These are phyloP conservation scores for Letharia columbiana DNA, from an alignment of 495 filamentous ascomycete genomes.

Conservation along the genomic window DNA sequence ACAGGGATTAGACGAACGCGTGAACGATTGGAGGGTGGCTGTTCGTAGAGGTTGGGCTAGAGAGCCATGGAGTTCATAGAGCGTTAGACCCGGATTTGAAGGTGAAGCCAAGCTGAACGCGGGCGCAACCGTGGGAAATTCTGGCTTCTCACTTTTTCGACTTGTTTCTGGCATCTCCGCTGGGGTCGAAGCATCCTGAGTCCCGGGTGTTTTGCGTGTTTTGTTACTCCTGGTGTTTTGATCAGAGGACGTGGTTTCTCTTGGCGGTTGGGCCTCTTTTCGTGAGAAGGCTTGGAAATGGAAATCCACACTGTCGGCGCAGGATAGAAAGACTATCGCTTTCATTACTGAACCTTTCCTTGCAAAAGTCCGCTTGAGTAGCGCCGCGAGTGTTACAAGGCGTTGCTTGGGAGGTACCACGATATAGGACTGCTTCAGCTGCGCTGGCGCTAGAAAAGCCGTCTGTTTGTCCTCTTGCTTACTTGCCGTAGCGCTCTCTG, in stretches of 20 bases:
- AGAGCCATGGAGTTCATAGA: constrained; percentile 93
- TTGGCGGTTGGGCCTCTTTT: constrained; percentile 26
- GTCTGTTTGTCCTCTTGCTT: constrained; percentile 39
- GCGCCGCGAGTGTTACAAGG: constrained; percentile 73
- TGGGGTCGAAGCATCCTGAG: constrained; percentile 12
- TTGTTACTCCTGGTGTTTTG: constrained; percentile 18
- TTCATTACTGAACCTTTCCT: constrained; percentile 86
- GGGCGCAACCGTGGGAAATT: constrained; percentile 40
- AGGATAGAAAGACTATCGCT: constrained; percentile 91
- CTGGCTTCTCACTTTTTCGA: constrained; percentile 24
- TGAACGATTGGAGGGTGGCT: constrained; percentile 71
- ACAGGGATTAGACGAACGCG: constrained; percentile 50
- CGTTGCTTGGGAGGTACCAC: constrained; percentile 82
- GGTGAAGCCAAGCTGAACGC: constrained; percentile 43
- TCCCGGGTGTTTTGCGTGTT: constrained; percentile 19
- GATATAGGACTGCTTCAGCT: constrained; percentile 84
- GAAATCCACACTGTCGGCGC: constrained; percentile 93
- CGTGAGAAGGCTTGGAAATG: constrained; percentile 79
- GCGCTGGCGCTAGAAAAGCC: constrained; percentile 77
- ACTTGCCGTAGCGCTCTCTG: not conserved
- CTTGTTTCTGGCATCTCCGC: not conserved
- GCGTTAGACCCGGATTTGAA: constrained; percentile 45
- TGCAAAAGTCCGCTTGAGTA: constrained; percentile 77
- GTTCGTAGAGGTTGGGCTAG: constrained; percentile 79
- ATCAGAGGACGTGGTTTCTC: constrained; percentile 17